Evolutionary conservation across 2,329 filamentous ascomycete species (phyloP).

Genomic region (Cercospora sp.): DNA sequence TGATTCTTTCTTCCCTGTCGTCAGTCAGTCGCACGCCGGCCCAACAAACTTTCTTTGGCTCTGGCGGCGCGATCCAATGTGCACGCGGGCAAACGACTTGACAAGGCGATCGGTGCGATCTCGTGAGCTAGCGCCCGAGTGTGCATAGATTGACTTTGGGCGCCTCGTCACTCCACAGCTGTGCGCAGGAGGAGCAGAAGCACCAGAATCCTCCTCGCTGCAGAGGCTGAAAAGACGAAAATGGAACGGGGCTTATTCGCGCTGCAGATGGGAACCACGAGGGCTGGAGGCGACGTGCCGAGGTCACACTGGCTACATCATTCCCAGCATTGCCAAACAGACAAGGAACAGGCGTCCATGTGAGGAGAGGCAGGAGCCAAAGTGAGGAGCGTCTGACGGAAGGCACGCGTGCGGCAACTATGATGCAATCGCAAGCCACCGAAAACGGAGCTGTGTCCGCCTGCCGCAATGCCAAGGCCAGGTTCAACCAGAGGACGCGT

Average conservation of each 20-base stretch:
- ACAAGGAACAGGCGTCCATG: background rate
- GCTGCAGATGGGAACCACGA: background rate
- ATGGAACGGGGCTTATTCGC: background rate
- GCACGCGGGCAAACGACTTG: background rate
- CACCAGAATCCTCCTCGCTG: background rate
- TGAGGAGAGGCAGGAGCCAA: background rate
- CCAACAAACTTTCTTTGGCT: background rate
- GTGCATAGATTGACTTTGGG: constrained; percentile 9
- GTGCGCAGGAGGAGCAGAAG: too few relatives aligned
- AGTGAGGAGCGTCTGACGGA: background rate
- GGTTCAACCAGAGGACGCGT: background rate
- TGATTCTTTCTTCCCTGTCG: background rate
- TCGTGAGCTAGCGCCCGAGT: background rate
- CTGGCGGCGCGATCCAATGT: background rate
- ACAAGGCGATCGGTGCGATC: constrained; percentile 10
- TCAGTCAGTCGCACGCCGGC: background rate
- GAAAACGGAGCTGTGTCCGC: background rate
- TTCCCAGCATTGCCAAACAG: background rate
- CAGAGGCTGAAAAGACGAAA: background rate
- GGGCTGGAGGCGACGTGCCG: background rate
- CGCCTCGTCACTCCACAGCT: background rate
- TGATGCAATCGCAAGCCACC: background rate
- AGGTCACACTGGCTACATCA: background rate
- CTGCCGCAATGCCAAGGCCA: background rate
- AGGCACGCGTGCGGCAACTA: background rate